These are phyloP conservation scores for Penicillium nordicum DNA, from an alignment of 2,329 filamentous ascomycete genomes.

Conservation along the genomic window DNA sequence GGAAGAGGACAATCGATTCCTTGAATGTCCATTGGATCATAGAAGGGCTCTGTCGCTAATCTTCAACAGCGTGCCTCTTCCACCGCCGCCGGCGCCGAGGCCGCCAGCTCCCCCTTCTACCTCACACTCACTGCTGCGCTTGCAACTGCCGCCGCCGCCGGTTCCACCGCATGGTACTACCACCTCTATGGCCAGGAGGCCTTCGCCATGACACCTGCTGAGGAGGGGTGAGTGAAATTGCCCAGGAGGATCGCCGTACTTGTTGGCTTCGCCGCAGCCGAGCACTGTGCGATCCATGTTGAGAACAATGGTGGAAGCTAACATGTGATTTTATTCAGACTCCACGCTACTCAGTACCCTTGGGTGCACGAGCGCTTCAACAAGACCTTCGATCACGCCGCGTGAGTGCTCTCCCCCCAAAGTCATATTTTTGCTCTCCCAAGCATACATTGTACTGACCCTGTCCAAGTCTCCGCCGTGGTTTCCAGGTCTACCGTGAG, in stretches of 20 bases:
- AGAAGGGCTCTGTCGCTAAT: conserved; percentile 33
- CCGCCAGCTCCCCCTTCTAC: conserved; percentile 71
- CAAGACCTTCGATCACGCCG: conserved; percentile 96
- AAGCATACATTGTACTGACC: background rate
- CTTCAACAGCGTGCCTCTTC: conserved; percentile 63
- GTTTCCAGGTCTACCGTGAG: conserved; percentile 99
- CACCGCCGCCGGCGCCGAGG: conserved; percentile 64
- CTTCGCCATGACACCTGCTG: conserved; percentile 84
- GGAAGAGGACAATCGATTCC: conserved; percentile 29
- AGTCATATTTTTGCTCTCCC: conserved; percentile 4
- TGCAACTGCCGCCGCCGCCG: conserved; percentile 80
- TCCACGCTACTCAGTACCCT: conserved; percentile 87
- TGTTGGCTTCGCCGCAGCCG: conserved; percentile 21
- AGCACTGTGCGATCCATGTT: conserved; percentile 23
- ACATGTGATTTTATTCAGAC: conserved; percentile 53
- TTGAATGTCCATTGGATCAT: conserved; percentile 24
- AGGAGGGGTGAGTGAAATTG: conserved; percentile 83
- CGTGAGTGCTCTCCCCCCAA: conserved; percentile 60
- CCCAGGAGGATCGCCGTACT: conserved; percentile 15
- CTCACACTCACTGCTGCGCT: conserved; percentile 82
- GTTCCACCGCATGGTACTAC: conserved; percentile 95
- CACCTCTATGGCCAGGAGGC: conserved; percentile 88
- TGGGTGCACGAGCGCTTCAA: conserved; percentile 91
- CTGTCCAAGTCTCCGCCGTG: conserved; percentile 78
- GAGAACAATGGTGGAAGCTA: conserved; percentile 19